These are phyloP conservation scores for Musa acuminata DNA, from an alignment of 176 grass and related monocot species.

Conservation along the genomic window DNA sequence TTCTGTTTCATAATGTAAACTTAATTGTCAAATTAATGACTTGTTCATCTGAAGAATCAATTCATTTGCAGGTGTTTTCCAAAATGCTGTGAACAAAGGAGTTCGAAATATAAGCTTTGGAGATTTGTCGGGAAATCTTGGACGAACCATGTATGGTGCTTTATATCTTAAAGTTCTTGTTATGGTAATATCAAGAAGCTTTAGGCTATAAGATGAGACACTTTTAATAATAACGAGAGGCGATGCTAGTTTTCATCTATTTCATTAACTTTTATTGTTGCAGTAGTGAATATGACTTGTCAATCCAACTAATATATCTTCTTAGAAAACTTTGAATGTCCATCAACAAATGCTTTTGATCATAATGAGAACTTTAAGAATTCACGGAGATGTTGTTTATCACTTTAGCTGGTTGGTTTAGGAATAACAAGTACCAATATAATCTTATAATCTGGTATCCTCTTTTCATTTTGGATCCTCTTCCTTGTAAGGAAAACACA, in stretches of 20 bases:
- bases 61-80: slow-evolving; percentile 69
- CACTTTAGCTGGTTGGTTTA: background rate
- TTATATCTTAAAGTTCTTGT: slow-evolving; percentile 15
- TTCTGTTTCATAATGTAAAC: slow-evolving; percentile 10
- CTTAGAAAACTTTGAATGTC: too few relatives aligned
- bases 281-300: too few relatives aligned
- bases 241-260: too few relatives aligned
- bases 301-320: too few relatives aligned
- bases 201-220: too few relatives aligned
- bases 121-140: slow-evolving; percentile 95
- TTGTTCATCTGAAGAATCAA: slow-evolving; percentile 17
- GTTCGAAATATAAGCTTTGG: slow-evolving; percentile 96
- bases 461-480: background rate
- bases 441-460: background rate
- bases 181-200: background rate
- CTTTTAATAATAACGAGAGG: too few relatives aligned
- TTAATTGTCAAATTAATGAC: slow-evolving; percentile 1
- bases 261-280: too few relatives aligned
- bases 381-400: background rate
- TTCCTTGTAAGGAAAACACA: background rate
- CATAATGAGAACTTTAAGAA: background rate
- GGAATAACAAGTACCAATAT: background rate
- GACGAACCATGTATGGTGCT: slow-evolving; percentile 67
- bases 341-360: background rate
- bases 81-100: slow-evolving; percentile 94